A percentile compares a stretch with the other conserved stretches of the same genome.
These are phyloP conservation scores for Beauveria australis DNA, from an alignment of 2,329 filamentous ascomycete species.

Conservation along the genomic window DNA sequence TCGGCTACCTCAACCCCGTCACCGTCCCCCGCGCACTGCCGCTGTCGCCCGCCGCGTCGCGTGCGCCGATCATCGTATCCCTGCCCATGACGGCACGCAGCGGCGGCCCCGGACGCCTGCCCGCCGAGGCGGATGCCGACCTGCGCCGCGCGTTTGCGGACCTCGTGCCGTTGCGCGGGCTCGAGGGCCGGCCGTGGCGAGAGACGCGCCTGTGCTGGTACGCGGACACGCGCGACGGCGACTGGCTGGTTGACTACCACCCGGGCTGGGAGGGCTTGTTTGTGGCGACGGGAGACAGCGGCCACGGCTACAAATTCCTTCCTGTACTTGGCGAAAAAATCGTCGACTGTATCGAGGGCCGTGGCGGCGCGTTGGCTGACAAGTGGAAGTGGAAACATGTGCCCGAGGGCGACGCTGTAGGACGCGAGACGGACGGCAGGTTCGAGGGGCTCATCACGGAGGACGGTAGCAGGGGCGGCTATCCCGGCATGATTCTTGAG, in stretches of 20 bases:
- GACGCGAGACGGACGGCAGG: conserved; percentile 26
- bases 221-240: conserved; percentile 61
- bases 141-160: conserved; percentile 53
- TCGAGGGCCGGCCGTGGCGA: conserved; percentile 52
- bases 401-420: conserved; percentile 25
- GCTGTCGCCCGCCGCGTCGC: conserved; percentile 18
- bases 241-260: conserved; percentile 65
- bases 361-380: conserved; percentile 40
- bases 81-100: conserved; percentile 28
- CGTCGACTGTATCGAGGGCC: conserved; percentile 43
- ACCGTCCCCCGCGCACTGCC: conserved; percentile 27
- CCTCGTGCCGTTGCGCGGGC: conserved; percentile 48
- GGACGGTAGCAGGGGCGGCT: conserved; percentile 45
- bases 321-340: conserved; percentile 57
- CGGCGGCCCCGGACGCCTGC: conserved; percentile 40
- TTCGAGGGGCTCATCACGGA: conserved; percentile 37
- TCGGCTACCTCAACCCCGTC: conserved; percentile 54
- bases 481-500: conserved; percentile 36
- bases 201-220: conserved; percentile 67
- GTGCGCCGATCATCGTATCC: conserved; percentile 26
- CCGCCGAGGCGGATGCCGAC: conserved; percentile 51
- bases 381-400: conserved; percentile 60
- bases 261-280: conserved; percentile 52
- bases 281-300: conserved; percentile 54
- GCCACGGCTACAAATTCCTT: conserved; percentile 62